Percentiles rank a stretch among this genome's conserved stretches.
These are phyloP conservation scores for Phytophthora palmivora DNA, from an alignment of 352 stramenopile genomes.

Conservation along the genomic window DNA sequence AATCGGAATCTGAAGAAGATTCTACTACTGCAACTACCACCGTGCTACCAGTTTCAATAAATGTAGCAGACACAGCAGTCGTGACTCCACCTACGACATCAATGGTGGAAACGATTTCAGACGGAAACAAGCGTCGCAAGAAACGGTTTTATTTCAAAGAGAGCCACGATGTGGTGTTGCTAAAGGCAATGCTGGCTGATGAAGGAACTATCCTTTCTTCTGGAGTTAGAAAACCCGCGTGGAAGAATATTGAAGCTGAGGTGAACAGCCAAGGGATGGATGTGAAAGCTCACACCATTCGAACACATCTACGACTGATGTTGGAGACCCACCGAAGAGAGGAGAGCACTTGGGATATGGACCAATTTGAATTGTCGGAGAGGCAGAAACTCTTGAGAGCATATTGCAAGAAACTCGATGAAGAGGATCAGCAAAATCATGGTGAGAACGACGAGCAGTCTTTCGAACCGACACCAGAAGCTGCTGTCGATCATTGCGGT, in stretches of 20 bases:
- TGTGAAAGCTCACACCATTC: constrained; percentile 23
- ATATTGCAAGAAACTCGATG: constrained; percentile 26
- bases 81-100: background rate
- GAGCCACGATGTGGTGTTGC: constrained; percentile 23
- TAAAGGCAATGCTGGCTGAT: constrained; percentile 24
- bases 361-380: constrained; percentile 10
- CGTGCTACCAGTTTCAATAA: background rate
- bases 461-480: constrained; percentile 1
- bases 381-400: constrained; percentile 22
- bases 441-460: constrained; percentile 2
- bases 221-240: constrained; percentile 7
- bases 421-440: constrained; percentile 1
- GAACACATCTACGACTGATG: constrained; percentile 20
- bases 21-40: background rate
- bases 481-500: background rate
- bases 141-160: constrained; percentile 25
- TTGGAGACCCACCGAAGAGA: constrained; percentile 16
- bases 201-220: background rate
- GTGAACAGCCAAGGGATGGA: constrained; percentile 26
- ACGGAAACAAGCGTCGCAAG: constrained; percentile 14
- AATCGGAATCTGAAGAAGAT: constrained; percentile 5
- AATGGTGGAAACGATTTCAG: background rate
- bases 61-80: background rate
- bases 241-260: constrained; percentile 22
- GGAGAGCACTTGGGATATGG: background rate